Evolutionary conservation across 1,284 basidiomycete species (phyloP), one percentile per base, ranked within the genome.

Genomic region (Trametes polyzona): DNA sequence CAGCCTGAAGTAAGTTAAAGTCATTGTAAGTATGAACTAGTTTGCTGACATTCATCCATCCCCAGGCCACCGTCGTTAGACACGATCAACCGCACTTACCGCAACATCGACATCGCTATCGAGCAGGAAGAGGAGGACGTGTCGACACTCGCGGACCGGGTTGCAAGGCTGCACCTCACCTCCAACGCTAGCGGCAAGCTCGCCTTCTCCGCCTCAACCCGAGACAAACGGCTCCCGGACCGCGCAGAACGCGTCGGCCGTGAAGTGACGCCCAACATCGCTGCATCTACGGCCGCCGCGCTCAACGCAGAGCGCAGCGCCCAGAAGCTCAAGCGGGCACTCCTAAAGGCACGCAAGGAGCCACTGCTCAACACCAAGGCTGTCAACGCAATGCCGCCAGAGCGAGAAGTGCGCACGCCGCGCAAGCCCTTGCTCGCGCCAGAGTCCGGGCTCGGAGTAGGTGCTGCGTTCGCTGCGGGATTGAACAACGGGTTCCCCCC

Each of bases 41-140:
- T n/a, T 11, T 24, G n/a, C 19, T 2, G 12, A 10, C 10, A n/a
- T 29, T 19, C 51, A 49, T 43, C 1, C 54, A 42, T 14, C 52
- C 26, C 54, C 66, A 93, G 90, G 63, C 83, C 90, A 7, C 93
- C 94, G 0, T 87, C 91, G 10, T 73, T 96, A 43, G 93, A 94
- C 66, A 90, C 90, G 0, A 83, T 96, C 65, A 87, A 91, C 60
- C 83, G 93, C 26, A 91, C 92, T 0, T 90, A 88, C 64, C 84
- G 88, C 44, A 95, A 95, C 70, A 92, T 96, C 61, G 88, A 90
- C 47, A 67, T 83, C 19, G 83, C 84, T 0, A 79, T 92, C 51
- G 77, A 81, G 29, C 84, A 87, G 58, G 87, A 91, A 70, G 74
- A 77, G 1, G 72, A 78, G 40, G 84, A 89, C 32, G 74, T 94